These are phyloP conservation scores for Fusarium caatingaense DNA, from an alignment of 2,329 filamentous ascomycete species.

Conservation along the genomic window DNA sequence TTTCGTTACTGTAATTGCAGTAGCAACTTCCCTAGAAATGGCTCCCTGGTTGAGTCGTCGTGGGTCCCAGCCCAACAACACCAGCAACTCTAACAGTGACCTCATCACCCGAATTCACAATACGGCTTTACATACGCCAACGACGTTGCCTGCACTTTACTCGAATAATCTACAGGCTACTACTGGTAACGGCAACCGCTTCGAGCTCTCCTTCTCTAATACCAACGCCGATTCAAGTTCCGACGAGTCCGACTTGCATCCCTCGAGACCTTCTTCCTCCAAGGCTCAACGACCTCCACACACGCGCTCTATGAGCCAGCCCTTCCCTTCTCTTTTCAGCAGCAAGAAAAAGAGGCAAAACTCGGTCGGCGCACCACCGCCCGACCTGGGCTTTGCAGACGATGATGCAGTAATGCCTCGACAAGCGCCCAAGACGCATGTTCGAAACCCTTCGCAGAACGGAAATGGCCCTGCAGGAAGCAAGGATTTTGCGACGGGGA, in stretches of 20 bases:
- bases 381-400: conserved; percentile 48
- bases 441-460: conserved; percentile 37
- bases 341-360: conserved; percentile 66
- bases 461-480: conserved; percentile 51
- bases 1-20: conserved; percentile 5
- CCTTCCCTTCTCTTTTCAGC: conserved; percentile 78
- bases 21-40: conserved; percentile 46
- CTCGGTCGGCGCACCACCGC: conserved; percentile 50
- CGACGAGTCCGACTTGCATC: conserved; percentile 56
- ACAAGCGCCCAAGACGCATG: conserved; percentile 46
- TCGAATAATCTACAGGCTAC: conserved; percentile 15
- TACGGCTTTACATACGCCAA: conserved; percentile 50
- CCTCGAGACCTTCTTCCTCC: conserved; percentile 39
- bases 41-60: conserved; percentile 49
- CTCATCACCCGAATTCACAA: conserved; percentile 53
- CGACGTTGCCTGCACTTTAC: conserved; percentile 42
- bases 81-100: conserved; percentile 42
- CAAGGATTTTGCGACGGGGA: conserved; percentile 74
- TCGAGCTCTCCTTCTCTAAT: conserved; percentile 48
- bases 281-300: conserved; percentile 44
- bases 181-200: conserved; percentile 28
- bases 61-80: conserved; percentile 46
- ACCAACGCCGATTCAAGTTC: conserved; percentile 56
- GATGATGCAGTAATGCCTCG: conserved; percentile 47
- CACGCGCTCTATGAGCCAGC: conserved; percentile 78